These are phyloP conservation scores for Sclerotinia glacialis DNA, from an alignment of 2,329 filamentous ascomycete species.

Conservation along the genomic window DNA sequence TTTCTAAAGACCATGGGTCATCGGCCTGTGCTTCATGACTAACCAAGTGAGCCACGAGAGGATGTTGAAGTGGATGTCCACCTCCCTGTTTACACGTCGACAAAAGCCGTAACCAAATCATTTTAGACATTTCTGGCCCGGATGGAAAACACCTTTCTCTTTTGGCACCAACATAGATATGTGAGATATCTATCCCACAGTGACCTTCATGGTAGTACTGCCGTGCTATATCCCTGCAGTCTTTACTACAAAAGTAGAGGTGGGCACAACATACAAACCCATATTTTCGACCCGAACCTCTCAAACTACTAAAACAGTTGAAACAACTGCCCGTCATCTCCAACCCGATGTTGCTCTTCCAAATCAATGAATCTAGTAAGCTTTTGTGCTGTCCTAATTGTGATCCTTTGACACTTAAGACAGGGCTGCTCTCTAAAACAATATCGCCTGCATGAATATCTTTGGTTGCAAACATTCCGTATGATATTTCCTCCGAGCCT, in stretches of 20 bases:
- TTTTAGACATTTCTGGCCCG: background rate
- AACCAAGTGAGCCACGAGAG: background rate
- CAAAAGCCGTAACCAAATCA: background rate
- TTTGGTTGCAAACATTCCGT: conserved; percentile 19
- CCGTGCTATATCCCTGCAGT: conserved; percentile 8
- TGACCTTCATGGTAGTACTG: conserved; percentile 13
- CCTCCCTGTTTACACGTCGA: background rate
- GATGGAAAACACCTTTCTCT: too few species aligned
- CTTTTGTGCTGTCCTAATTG: background rate
- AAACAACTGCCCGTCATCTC: background rate
- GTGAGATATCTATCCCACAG: conserved; percentile 16
- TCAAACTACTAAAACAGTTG: background rate
- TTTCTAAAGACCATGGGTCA: background rate
- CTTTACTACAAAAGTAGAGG: conserved; percentile 10
- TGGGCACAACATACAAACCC: conserved; percentile 7
- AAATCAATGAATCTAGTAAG: too few species aligned
- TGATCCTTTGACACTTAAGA: too few species aligned
- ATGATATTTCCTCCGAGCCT: background rate
- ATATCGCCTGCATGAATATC: background rate
- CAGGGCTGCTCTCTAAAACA: background rate
- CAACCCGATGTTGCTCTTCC: background rate
- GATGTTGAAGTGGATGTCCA: background rate
- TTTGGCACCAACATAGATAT: background rate
- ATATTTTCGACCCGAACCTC: background rate
- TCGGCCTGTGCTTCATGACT: background rate